Evolutionary conservation across 2,329 filamentous ascomycete genomes (phyloP).

Genomic region (Ilyonectria robusta): DNA sequence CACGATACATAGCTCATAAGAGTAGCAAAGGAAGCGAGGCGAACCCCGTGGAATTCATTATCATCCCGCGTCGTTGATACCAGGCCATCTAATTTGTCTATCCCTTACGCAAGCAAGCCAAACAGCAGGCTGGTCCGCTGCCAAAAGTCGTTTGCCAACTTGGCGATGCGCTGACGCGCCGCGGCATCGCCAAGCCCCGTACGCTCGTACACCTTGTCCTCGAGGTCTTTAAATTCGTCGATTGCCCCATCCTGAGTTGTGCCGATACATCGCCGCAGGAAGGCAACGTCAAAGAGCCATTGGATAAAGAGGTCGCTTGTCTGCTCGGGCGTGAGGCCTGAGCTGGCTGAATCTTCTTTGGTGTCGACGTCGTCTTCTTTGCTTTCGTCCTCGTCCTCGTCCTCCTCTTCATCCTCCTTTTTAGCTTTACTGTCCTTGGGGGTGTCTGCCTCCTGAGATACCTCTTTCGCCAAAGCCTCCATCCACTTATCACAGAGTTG

Average conservation of each 20-base stretch:
- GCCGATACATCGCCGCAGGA: conserved; percentile 64
- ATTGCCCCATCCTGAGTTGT: conserved; percentile 40
- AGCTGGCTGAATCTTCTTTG: neutral
- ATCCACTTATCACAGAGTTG: conserved; percentile 67
- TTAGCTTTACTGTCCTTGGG: conserved; percentile 21
- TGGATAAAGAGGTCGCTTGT: conserved; percentile 68
- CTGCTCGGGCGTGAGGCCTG: conserved; percentile 42
- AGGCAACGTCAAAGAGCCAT: conserved; percentile 72
- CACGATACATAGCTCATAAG: neutral
- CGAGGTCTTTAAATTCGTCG: conserved; percentile 59
- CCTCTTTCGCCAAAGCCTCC: conserved; percentile 54
- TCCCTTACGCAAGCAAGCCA: conserved; percentile 73
- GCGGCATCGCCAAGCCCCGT: conserved; percentile 65
- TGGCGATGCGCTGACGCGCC: conserved; percentile 68
- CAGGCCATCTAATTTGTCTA: conserved; percentile 29
- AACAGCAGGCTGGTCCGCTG: conserved; percentile 87
- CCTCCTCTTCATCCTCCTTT: conserved; percentile 26
- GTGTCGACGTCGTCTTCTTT: conserved; percentile 28
- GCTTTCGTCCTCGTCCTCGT: conserved; percentile 24
- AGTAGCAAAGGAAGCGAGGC: conserved; percentile 1
- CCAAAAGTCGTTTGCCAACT: conserved; percentile 83
- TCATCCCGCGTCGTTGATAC: neutral
- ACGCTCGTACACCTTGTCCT: conserved; percentile 60
- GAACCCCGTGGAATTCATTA: conserved; percentile 11
- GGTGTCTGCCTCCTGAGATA: conserved; percentile 35